A percentile compares a stretch with the other conserved stretches of the same genome.
These are phyloP conservation scores for Fagus sylvatica DNA, from an alignment of 306 rosid species.

Conservation along the genomic window DNA sequence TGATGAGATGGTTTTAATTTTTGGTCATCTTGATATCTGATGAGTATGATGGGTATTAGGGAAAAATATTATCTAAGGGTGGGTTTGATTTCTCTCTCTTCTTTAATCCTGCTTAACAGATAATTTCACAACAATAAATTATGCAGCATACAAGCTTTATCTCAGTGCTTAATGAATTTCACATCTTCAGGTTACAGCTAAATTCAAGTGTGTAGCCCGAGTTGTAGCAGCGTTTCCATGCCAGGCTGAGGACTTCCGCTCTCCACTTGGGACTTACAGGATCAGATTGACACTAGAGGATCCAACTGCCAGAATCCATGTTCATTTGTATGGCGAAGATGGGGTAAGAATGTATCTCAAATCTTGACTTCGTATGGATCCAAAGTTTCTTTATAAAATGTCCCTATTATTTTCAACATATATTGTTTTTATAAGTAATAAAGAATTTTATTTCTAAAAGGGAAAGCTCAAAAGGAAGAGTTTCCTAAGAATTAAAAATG, in stretches of 20 bases:
- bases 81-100: too few relatives aligned
- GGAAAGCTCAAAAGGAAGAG: too few relatives aligned
- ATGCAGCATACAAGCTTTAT: not conserved
- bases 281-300: slow-evolving; percentile 71
- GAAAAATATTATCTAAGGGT: too few relatives aligned
- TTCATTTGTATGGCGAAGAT: slow-evolving; percentile 50
- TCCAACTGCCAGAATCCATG: slow-evolving; percentile 78
- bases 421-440: too few relatives aligned
- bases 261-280: slow-evolving; percentile 36
- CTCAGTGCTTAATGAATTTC: slow-evolving; percentile 12
- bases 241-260: slow-evolving; percentile 31
- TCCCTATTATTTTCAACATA: not conserved
- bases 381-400: not conserved
- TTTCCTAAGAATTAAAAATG: too few relatives aligned
- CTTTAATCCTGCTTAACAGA: too few relatives aligned
- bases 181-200: slow-evolving; percentile 50
- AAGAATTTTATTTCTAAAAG: too few relatives aligned
- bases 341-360: slow-evolving; percentile 45
- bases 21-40: too few relatives aligned
- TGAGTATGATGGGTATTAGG: too few relatives aligned
- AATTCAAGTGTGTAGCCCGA: slow-evolving; percentile 62
- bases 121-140: too few relatives aligned
- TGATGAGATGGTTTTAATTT: too few relatives aligned
- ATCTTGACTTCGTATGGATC: not conserved
- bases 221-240: slow-evolving; percentile 54